Evolutionary conservation across 2,329 filamentous ascomycete genomes (phyloP), one percentile per base, ranked within the genome.

Genomic region (Phyllosticta ampelicida): DNA sequence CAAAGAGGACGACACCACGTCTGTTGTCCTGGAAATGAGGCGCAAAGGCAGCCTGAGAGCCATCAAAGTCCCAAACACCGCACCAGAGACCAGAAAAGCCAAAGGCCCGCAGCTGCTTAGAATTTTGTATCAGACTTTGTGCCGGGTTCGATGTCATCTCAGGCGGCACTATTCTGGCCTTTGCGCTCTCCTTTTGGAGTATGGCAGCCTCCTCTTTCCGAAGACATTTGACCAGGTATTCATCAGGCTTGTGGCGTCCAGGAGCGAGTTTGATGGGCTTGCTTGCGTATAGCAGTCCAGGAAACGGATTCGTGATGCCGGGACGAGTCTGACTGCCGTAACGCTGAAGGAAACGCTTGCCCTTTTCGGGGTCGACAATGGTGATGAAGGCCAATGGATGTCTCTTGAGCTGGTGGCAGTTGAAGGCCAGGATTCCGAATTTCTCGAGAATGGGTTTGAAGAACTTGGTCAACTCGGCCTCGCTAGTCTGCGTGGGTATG

Each of bases 361-460:
- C 78, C 19, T 76, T 73, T 1, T 62, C 54, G 1, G 53, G 20
- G 56, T 73, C 68, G 1, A 77, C 70, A 20, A 82, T 72, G 0
- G 78, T 80, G 48, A 82, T 61, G 11, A 68, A 71, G 0, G 75
- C 80, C 61, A 70, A 72, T 11, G 62, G 60, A 58, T 74, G 77
- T 30, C 64, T 67, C 13, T 61, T 64, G 3, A 70, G 65, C 61
- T 80, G 80, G 29, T 75, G 69, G 51, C 74, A 74, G 51, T 77
- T 67, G 61, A 72, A 80, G 28, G 68, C 65, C 3, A 68, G 55
- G 58, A 80, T 75, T 1, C 66, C 67, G 8, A 77, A 71, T 1
- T 64, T 59, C 5, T 56, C 60, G 6, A 82, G 65, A 13, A 67
- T 65, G 0, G 68, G 66, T 18, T 67, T 65, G 13, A 81, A 70